Evolutionary conservation across 495 filamentous ascomycete genomes (phyloP), one percentile per base, ranked within the genome.

Genomic region (Pseudevernia furfuracea): DNA sequence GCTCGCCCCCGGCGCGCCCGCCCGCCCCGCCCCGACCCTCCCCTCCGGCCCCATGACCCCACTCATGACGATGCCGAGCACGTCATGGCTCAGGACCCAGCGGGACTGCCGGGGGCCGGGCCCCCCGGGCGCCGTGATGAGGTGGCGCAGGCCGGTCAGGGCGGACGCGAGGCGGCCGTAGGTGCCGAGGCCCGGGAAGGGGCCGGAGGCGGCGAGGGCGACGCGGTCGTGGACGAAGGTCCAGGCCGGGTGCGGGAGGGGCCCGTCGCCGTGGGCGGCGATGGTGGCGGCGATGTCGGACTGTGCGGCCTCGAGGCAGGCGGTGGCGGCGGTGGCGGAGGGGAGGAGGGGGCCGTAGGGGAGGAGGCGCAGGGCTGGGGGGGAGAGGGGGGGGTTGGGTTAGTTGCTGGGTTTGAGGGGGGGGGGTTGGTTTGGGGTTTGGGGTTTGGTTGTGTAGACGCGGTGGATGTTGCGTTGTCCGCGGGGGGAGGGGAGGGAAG

Each of bases 211-310:
- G 14, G 2, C 4, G 15, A 55, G 52, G 4, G 0, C 4, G 52
- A 55, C 17, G 52, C 10, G 5, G 28, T 3, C n/a, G n/a, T n/a
- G n/a, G n/a, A n/a, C n/a, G n/a, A n/a, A n/a, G n/a, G n/a, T n/a
- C n/a, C n/a, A n/a, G n/a, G n/a, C n/a, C n/a, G n/a, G 0, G 28
- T 0, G 0, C 0, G 52, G 0, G 30, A 55, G 34, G 5, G 7
- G 17, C 52, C 52, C 19, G 52, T 0, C 2, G 15, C 3, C 14
- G 28, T 3, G 14, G 15, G 52, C 30, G 52, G 34, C 8, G 28
- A 3, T 28, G 28, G 1, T 1, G 52, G 34, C 52, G 30, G 30
- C 52, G 6, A 0, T 0, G 8, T 14, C 2, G 52, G 52, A 28
- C n/a, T n/a, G n/a, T n/a, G n/a, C n/a, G n/a, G n/a, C n/a, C n/a